Evolutionary conservation across 768 basidiomycete species (phyloP).

Genomic region (Fomitopsis serialis): DNA sequence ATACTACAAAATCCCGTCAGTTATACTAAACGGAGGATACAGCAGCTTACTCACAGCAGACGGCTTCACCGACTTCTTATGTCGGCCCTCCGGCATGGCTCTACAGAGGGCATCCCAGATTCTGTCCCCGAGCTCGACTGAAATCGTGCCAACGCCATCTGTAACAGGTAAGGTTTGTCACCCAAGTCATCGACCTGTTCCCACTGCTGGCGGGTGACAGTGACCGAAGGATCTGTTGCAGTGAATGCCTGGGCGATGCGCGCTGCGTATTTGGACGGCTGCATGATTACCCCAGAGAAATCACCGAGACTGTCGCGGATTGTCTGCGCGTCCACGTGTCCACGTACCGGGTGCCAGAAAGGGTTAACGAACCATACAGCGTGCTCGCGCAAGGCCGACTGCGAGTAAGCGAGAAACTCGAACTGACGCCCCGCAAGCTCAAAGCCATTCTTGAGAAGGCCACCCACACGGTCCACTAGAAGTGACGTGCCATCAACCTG

Average conservation of each 20-base stretch:
- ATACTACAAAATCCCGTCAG: constrained; percentile 35
- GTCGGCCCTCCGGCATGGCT: constrained; percentile 24
- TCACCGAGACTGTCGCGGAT: constrained; percentile 67
- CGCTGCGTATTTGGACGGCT: constrained; percentile 79
- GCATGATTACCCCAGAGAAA: constrained; percentile 40
- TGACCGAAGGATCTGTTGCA: constrained; percentile 70
- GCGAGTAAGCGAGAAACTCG: constrained; percentile 80
- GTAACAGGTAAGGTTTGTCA: constrained; percentile 46
- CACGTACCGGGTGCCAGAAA: constrained; percentile 43
- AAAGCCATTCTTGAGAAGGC: constrained; percentile 47
- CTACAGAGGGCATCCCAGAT: constrained; percentile 57
- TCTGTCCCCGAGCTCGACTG: constrained; percentile 44
- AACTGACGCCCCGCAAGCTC: constrained; percentile 65
- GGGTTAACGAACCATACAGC: constrained; percentile 78
- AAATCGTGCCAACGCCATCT: constrained; percentile 81
- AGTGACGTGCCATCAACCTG: constrained; percentile 24
- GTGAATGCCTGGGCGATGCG: constrained; percentile 82
- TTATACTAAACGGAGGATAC: not conserved
- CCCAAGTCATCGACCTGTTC: constrained; percentile 55
- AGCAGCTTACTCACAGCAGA: constrained; percentile 47
- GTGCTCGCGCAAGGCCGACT: constrained; percentile 71
- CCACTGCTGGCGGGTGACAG: constrained; percentile 53
- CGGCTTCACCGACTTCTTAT: constrained; percentile 37
- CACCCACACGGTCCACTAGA: constrained; percentile 21
- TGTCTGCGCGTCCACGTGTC: constrained; percentile 43